phyloP scores from a whole-genome alignment of 192 early-diverging fungal genomes.

The Neocallimastix lanati region DNA sequence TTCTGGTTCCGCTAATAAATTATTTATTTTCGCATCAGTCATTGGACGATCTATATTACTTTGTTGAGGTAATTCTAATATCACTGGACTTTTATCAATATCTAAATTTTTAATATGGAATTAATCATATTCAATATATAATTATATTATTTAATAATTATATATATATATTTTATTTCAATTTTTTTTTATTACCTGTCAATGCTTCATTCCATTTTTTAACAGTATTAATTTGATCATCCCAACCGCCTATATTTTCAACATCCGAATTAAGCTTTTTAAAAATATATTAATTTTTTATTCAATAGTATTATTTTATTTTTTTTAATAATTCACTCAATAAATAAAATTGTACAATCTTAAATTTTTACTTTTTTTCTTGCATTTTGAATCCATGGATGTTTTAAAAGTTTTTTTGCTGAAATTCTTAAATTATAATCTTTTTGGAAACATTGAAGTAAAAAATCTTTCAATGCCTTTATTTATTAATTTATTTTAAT shows the following conservation, averaged over 20 bases:
- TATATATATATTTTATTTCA: too few relatives aligned
- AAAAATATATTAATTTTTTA: background rate
- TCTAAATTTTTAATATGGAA: too few relatives aligned
- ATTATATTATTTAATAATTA: too few relatives aligned
- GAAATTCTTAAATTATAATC: conserved; percentile 27
- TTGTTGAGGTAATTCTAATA: background rate
- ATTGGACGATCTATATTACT: background rate
- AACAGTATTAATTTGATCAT: conserved; percentile 24
- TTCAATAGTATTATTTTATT: too few relatives aligned
- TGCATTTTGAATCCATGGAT: conserved; percentile 3
- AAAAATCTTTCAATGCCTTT: background rate
- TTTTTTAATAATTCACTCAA: too few relatives aligned
- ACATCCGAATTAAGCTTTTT: background rate
- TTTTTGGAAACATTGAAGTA: background rate
- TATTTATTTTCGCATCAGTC: background rate
- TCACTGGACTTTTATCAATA: background rate
- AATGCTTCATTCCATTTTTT: conserved; percentile 27
- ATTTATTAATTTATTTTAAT: background rate
- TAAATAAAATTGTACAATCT: too few relatives aligned
- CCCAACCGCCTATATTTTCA: conserved; percentile 19
- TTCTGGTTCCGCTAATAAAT: background rate
- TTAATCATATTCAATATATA: too few relatives aligned
- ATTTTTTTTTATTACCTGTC: conserved; percentile 5
- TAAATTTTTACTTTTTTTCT: conserved; percentile 1
- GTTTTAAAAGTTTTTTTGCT: background rate